Evolutionary conservation across 176 grass and related monocot genomes (phyloP), one percentile per base, ranked within the genome.

Genomic region (Raddia guianensis): DNA sequence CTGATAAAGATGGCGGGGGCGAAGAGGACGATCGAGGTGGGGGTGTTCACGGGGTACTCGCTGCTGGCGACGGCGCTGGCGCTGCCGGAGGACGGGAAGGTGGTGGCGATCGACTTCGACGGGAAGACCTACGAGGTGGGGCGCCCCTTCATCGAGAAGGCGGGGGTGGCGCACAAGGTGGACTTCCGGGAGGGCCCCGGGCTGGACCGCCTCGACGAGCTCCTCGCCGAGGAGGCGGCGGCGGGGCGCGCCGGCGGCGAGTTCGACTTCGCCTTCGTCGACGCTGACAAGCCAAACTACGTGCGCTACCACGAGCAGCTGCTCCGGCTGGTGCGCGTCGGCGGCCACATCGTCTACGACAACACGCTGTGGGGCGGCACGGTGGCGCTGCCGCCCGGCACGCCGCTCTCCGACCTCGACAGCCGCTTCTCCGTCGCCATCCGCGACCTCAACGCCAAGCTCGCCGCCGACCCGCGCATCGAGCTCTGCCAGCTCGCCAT

Each of bases 11-110:
- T 96, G 44, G 56, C 87, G 9, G 89, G 91, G 60, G 93, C 93
- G 8, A 84, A 84, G 70, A 81, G 70, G 7, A 89, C 87, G 0
- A 75, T 96, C 0, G 93, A 96, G 62, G 72, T 96, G 6, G 93
- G 93, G 18, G 93, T 96, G 7, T 96, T 86, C 90, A 96, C 93
- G 13, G 93, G 93, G 19, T 90, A 96, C 86, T 96, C 90, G 5
- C 85, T 96, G 0, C 93, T 96, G 0, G 93, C 90, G 9, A 88
- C 93, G 12, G 93, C 93, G 1, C 90, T 96, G 5, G 87, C 90
- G 2, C 70, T 96, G 9, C 93, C 93, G n/a, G 78, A 88, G 2
- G 90, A 90, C 69, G 93, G 93, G 45, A 78, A 90, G 78, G 81
- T 95, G 10, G 19, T 95, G 9, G 93, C 90, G 8, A 73, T 95